These are phyloP conservation scores for Naganishia kalamii DNA, from an alignment of 768 basidiomycete species.

Conservation along the genomic window DNA sequence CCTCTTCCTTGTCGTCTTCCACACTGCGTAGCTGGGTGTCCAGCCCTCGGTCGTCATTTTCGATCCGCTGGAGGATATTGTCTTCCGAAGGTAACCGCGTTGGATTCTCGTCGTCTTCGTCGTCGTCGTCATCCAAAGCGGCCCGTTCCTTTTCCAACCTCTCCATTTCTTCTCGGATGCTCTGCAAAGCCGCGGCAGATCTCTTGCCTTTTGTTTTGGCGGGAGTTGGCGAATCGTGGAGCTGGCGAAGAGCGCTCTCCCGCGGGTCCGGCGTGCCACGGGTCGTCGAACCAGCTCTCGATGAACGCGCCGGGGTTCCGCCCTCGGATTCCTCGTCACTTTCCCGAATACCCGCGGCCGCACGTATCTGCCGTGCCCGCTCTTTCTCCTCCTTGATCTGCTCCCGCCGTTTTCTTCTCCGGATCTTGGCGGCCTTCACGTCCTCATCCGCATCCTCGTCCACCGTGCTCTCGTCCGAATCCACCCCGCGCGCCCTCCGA, in stretches of 20 bases:
- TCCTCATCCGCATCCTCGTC: conserved; percentile 21
- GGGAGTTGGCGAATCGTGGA: conserved; percentile 3
- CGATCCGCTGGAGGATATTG: conserved; percentile 1
- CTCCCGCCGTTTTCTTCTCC: not conserved
- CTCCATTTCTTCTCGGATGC: conserved; percentile 4
- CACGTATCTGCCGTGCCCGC: not conserved
- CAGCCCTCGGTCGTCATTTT: conserved; percentile 1
- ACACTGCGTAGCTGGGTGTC: conserved; percentile 5
- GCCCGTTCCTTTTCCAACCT: conserved; percentile 3
- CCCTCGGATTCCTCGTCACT: conserved; percentile 5
- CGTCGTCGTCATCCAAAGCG: conserved; percentile 3
- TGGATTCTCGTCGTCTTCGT: not conserved
- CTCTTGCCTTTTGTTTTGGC: not conserved
- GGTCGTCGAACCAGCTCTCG: not conserved
- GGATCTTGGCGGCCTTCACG: not conserved
- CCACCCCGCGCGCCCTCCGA: conserved; percentile 12
- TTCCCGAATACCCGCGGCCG: conserved; percentile 6
- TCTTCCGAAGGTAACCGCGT: not conserved
- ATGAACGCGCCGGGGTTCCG: not conserved
- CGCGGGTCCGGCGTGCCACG: not conserved
- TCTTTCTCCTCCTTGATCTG: conserved; percentile 16
- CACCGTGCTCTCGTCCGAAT: conserved; percentile 31
- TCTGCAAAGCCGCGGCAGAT: not conserved
- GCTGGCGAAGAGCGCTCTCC: not conserved
- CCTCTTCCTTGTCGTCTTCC: conserved; percentile 7